Percentiles rank a stretch among this genome's conserved stretches.
phyloP scores from a whole-genome alignment of 257 asterid species.

The Nicotiana otophora region DNA sequence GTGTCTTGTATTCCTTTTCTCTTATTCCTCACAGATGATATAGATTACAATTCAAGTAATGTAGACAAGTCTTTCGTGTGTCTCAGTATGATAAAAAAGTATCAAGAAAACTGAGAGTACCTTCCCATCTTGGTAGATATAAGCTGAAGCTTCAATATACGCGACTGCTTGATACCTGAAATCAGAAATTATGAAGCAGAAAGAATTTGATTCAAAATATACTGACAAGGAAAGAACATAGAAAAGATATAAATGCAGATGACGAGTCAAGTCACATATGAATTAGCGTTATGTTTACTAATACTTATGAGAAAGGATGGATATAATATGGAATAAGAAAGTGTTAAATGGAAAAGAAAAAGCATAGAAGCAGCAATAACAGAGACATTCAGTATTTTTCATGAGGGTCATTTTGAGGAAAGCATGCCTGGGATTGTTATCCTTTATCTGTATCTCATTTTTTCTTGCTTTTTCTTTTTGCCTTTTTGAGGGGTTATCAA shows the following conservation, averaged over 20 bases:
- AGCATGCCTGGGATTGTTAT: neutral
- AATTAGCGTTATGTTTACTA: neutral
- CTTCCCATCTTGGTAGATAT: conserved; percentile 99
- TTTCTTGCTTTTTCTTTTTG: neutral
- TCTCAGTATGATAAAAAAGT: neutral
- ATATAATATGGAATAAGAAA: neutral
- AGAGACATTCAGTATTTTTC: neutral
- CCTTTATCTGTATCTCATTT: neutral
- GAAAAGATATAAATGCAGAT: neutral
- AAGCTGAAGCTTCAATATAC: conserved; percentile 88
- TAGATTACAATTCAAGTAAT: neutral
- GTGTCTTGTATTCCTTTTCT: neutral
- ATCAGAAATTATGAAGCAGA: conserved; percentile 21
- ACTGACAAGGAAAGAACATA: neutral
- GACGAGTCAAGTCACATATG: neutral
- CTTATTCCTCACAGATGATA: neutral
- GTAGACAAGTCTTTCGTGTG: neutral
- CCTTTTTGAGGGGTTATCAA: neutral
- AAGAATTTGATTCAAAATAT: neutral
- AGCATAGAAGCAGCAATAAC: neutral
- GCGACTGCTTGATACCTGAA: conserved; percentile 97
- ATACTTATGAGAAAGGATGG: neutral
- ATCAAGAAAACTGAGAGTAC: conserved; percentile 33
- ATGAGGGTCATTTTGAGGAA: conserved; percentile 3
- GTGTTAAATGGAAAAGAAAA: neutral